A percentile compares a stretch with the other conserved stretches of the same genome.
Evolutionary conservation across 208 protist genomes (phyloP).

Genomic region (Acanthamoeba triangularis): DNA sequence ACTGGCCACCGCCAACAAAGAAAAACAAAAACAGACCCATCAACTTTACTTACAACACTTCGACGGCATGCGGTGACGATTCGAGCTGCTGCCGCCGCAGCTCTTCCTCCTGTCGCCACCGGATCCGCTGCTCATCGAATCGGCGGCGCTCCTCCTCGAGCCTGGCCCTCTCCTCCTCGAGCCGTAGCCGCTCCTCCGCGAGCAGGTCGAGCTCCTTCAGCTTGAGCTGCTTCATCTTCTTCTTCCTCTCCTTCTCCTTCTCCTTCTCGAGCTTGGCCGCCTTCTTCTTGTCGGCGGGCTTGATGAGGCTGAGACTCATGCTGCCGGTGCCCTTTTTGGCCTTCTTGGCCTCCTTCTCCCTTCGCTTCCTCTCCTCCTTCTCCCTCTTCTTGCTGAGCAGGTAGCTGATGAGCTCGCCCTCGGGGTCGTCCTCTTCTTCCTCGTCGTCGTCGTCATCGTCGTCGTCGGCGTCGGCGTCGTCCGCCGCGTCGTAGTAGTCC

Average conservation of each 20-base stretch:
- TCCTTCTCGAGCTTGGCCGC: background rate
- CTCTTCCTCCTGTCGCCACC: background rate
- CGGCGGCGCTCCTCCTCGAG: background rate
- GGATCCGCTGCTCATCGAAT: background rate
- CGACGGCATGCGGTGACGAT: background rate
- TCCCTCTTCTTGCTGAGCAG: background rate
- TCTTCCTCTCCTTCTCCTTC: background rate
- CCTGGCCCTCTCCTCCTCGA: background rate
- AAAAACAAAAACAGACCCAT: background rate
- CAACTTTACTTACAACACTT: background rate
- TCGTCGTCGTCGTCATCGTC: slow-evolving; percentile 28
- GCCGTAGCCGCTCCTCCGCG: background rate
- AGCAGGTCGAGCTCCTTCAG: background rate
- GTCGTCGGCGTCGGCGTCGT: background rate
- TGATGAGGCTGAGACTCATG: background rate
- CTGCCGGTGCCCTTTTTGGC: background rate
- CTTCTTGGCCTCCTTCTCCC: background rate
- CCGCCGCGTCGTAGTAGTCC: background rate
- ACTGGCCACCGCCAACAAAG: no score
- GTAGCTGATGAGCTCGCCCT: background rate
- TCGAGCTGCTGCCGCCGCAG: background rate
- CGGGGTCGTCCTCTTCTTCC: slow-evolving; percentile 11
- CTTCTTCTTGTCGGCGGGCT: background rate
- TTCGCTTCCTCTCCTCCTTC: slow-evolving; percentile 16
- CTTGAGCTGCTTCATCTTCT: slow-evolving; percentile 35